These are phyloP conservation scores for Penicillium herquei DNA, from an alignment of 495 filamentous ascomycete genomes.

Conservation along the genomic window DNA sequence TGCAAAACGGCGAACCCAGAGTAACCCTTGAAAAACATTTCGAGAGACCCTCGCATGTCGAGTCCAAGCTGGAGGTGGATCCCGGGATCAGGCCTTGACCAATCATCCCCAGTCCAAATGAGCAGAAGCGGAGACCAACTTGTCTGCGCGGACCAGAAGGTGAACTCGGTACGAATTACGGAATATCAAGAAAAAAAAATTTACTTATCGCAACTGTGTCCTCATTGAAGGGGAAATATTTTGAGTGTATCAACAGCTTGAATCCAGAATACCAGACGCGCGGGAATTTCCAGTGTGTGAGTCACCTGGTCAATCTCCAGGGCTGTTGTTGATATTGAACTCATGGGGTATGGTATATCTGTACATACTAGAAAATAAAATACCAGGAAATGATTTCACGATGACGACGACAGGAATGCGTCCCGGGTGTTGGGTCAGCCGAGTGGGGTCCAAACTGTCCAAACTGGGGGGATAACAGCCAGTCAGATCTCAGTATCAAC, in stretches of 20 bases:
- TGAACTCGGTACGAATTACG: too few relatives aligned
- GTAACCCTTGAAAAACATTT: background rate
- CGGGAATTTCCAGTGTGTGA: too few relatives aligned
- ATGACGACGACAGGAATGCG: constrained; percentile 23
- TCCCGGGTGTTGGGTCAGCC: constrained; percentile 1
- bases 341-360: too few relatives aligned
- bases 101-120: constrained; percentile 1
- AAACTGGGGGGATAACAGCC: constrained; percentile 1
- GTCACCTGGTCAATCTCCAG: too few relatives aligned
- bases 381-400: constrained; percentile 19
- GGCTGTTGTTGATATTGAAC: too few relatives aligned
- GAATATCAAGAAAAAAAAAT: too few relatives aligned
- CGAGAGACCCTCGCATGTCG: constrained; percentile 9
- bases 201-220: too few relatives aligned
- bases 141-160: background rate
- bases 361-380: background rate
- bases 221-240: too few relatives aligned
- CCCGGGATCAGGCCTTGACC: background rate
- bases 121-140: constrained; percentile 7
- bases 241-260: too few relatives aligned
- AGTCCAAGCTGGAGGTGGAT: constrained; percentile 19
- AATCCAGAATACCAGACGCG: too few relatives aligned
- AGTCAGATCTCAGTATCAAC: constrained; percentile 1
- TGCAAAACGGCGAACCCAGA: background rate
- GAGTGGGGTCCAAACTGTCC: constrained; percentile 1